Conservation (phyloP, 2,329 filamentous ascomycete genomes). For the Septoria linicola region DNA sequence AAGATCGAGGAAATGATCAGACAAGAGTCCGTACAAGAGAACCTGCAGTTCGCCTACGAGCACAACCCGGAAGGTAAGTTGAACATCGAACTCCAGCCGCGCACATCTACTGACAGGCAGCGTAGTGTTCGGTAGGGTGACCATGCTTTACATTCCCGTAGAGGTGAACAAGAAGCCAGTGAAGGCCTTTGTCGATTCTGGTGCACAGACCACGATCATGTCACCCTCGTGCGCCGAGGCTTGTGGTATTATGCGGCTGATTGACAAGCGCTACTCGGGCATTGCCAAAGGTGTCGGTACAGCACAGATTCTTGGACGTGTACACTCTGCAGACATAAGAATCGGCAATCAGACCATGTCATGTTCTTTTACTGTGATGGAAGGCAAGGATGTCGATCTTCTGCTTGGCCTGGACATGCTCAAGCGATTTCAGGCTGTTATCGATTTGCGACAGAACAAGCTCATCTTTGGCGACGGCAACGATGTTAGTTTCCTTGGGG, state of each 20-base stretch:
- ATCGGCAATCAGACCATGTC: constrained; percentile 84
- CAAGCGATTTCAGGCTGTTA: constrained; percentile 88
- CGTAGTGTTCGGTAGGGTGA: constrained; percentile 86
- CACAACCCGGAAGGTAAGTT: constrained; percentile 88
- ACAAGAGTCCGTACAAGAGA: constrained; percentile 90
- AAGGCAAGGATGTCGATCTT: constrained; percentile 93
- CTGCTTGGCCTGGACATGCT: constrained; percentile 95
- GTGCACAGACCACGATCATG: constrained; percentile 98
- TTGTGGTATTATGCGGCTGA: constrained; percentile 93
- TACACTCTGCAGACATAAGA: constrained; percentile 92
- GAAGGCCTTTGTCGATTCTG: constrained; percentile 95
- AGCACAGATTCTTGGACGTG: constrained; percentile 88
- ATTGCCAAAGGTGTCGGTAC: constrained; percentile 93
- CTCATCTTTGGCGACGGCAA: constrained; percentile 73
- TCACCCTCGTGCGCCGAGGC: constrained; percentile 86
- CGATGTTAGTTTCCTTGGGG: constrained; percentile 84
- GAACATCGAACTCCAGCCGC: neutral
- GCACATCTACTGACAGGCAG: constrained; percentile 14
- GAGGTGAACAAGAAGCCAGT: constrained; percentile 90
- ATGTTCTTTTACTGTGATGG: constrained; percentile 98
- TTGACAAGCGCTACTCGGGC: constrained; percentile 88
- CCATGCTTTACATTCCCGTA: constrained; percentile 94
- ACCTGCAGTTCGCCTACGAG: constrained; percentile 93
- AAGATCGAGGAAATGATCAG: constrained; percentile 97
- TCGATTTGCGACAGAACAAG: constrained; percentile 81